Evolutionary conservation across 2,329 filamentous ascomycete species (phyloP).

Genomic region (Neurospora crassa): DNA sequence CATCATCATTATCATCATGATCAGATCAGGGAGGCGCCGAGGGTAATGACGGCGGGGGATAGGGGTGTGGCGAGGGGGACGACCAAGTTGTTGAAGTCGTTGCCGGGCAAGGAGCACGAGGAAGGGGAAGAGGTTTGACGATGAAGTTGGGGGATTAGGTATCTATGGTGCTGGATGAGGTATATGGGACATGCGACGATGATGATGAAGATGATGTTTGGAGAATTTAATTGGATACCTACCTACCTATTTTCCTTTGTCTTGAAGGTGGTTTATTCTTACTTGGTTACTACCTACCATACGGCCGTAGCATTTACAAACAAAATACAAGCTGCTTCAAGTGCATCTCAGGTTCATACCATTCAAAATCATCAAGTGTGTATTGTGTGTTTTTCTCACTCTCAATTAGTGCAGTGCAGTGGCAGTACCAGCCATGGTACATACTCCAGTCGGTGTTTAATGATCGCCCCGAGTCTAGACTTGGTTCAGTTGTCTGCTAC

Average conservation of each 20-base stretch:
- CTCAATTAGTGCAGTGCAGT: too few relatives aligned
- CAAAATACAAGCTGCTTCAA: too few relatives aligned
- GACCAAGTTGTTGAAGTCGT: conserved; percentile 3
- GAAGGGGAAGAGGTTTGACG: conserved; percentile 5
- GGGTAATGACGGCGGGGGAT: not conserved
- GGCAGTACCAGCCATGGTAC: too few relatives aligned
- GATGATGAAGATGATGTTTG: not conserved
- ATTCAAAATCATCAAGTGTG: too few relatives aligned
- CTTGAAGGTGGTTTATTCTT: not conserved
- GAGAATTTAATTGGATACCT: not conserved
- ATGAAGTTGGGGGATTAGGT: not conserved
- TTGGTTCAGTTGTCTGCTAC: too few relatives aligned
- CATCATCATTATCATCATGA: not conserved
- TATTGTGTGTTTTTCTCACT: too few relatives aligned
- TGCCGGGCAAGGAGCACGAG: conserved; percentile 2
- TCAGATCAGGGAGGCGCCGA: not conserved
- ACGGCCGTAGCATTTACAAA: too few relatives aligned
- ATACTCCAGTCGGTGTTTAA: too few relatives aligned
- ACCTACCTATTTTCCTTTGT: too few relatives aligned
- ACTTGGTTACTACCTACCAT: too few relatives aligned
- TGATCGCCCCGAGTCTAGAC: too few relatives aligned
- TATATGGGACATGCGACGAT: not conserved
- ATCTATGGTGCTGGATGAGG: not conserved
- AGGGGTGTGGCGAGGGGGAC: conserved; percentile 2
- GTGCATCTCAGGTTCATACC: too few relatives aligned